Evolutionary conservation across 495 filamentous ascomycete species (phyloP), one percentile per base, ranked within the genome.

Genomic region (Ascobolus immersus): DNA sequence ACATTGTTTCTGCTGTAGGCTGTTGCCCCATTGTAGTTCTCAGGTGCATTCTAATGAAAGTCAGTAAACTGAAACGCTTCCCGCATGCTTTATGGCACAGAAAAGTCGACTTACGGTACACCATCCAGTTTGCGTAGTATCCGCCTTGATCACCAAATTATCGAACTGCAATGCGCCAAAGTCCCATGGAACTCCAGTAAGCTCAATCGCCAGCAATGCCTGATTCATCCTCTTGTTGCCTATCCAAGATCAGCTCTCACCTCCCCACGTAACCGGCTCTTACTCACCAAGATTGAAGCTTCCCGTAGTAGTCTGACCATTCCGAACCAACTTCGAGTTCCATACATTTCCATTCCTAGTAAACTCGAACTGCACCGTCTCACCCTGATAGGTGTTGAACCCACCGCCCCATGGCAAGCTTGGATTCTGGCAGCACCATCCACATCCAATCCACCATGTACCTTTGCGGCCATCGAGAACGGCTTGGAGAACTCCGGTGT

Each of bases 371-470:
- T 39, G 40, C 27, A 52, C 44, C 5, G 42, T 47, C 30, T 56
- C 52, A 12, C 39, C 40, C 3, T 33, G 24, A 20, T 45, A 41
- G 0, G 52, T 50, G 38, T 54, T 53, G 39, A 57, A 58, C 8
- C 51, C 55, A 21, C 44, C 43, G 13, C 55, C 54, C 53, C 55
- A 56, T 3, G 51, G 46, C 21, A 58, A 38, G 19, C 33, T 47
- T 7, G 55, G 57, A 26, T 57, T 56, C 5, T 42, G 46, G 32
- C 53, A 55, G 28, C 55, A 57, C 57, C 55, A 60, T 5, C 57
- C 54, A 12, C 43, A 44, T 5, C 51, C 52, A 29, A 60, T 55
- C 53, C 55, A 56, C 55, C 55, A 57, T 4, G 49, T 54, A 7
- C 55, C 53, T 9, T 42, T 51, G 2, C 55, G 41, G 5, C 56